These are phyloP conservation scores for Cryptococcus depauperatus DNA, from an alignment of 1,284 basidiomycete species.

Conservation along the genomic window DNA sequence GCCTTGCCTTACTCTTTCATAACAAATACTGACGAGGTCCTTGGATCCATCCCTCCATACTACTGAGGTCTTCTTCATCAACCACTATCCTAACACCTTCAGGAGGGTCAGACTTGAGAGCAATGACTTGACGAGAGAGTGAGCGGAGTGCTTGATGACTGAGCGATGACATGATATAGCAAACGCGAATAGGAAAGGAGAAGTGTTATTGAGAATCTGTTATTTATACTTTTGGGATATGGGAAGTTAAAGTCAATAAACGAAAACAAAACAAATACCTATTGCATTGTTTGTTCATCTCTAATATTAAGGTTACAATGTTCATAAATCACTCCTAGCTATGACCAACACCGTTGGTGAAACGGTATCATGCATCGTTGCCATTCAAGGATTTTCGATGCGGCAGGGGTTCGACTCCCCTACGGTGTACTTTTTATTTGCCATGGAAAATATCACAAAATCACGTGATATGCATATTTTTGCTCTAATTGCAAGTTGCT, in stretches of 20 bases:
- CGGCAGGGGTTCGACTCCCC: constrained; percentile 34
- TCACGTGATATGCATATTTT: no score
- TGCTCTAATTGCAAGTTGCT: no score
- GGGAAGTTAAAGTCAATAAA: background rate
- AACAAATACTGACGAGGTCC: constrained; percentile 36
- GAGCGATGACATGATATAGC: constrained; percentile 7
- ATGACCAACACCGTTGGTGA: constrained; percentile 27
- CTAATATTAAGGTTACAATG: background rate
- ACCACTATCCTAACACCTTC: constrained; percentile 79
- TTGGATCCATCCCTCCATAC: constrained; percentile 41
- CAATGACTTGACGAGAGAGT: constrained; percentile 71
- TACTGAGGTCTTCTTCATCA: constrained; percentile 59
- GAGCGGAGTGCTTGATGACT: constrained; percentile 45
- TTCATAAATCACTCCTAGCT: constrained; percentile 2
- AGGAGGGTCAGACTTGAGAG: constrained; percentile 68
- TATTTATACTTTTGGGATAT: constrained; percentile 62
- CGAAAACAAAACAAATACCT: background rate
- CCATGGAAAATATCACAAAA: background rate
- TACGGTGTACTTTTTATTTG: constrained; percentile 27
- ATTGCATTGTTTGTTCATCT: background rate
- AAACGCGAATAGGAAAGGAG: background rate
- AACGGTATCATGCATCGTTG: constrained; percentile 33
- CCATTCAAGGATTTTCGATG: constrained; percentile 15
- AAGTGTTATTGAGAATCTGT: constrained; percentile 45
- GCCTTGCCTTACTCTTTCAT: background rate